Percentiles rank a stretch among this genome's conserved stretches.
Conservation (phyloP, 345 rosid species). For the Lepidium africanum region DNA sequence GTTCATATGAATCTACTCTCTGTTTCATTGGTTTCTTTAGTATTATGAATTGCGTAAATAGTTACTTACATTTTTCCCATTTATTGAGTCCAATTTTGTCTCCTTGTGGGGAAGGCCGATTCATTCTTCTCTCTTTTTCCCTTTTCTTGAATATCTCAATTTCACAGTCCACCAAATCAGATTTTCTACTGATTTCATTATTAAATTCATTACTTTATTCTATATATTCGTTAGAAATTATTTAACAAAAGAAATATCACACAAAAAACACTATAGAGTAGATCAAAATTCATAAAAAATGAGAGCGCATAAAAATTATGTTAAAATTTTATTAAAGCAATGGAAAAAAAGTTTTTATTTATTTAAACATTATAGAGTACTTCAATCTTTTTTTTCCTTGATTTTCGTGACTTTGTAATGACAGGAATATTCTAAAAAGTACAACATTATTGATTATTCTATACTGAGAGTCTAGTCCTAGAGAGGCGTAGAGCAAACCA, state of each 20-base stretch:
- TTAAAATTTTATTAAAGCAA: neutral
- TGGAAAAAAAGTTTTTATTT: neutral
- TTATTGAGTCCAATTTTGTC: slow-evolving; percentile 19
- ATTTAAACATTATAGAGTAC: no score
- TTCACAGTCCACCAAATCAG: neutral
- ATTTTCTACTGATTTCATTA: slow-evolving; percentile 10
- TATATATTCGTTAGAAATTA: neutral
- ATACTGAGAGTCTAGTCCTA: neutral
- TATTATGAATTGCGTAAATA: neutral
- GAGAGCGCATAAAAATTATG: neutral
- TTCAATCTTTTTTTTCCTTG: neutral
- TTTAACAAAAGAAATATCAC: neutral
- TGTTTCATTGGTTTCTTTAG: neutral
- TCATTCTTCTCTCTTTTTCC: neutral
- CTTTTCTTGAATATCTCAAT: slow-evolving; percentile 10
- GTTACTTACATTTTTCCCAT: slow-evolving; percentile 3
- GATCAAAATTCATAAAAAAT: no score
- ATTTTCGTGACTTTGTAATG: neutral
- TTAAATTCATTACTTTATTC: neutral
- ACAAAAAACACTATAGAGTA: neutral
- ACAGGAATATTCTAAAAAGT: neutral
- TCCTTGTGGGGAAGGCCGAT: slow-evolving; percentile 26
- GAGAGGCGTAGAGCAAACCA: neutral
- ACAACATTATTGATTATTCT: neutral
- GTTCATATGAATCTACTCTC: neutral